Conservation (phyloP, 768 basidiomycete species). For the Boletus rex-veris region DNA sequence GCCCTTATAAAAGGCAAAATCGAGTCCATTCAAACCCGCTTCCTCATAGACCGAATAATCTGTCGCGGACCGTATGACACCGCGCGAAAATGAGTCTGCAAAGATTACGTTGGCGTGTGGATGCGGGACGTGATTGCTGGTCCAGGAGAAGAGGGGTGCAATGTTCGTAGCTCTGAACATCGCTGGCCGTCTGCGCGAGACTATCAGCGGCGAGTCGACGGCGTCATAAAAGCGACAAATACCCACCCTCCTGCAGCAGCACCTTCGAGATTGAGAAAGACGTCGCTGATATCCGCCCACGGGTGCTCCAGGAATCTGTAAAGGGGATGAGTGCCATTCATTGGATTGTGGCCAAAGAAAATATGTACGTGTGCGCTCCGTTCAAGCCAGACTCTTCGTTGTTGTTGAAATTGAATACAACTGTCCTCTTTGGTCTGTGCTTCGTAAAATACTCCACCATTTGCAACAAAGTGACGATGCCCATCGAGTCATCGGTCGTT, state of each 20-base stretch:
- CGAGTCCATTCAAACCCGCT: slow-evolving; percentile 62
- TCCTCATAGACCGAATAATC: slow-evolving; percentile 69
- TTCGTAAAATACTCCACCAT: slow-evolving; percentile 54
- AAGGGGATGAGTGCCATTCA: background rate
- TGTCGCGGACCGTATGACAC: slow-evolving; percentile 64
- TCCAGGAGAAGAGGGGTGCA: slow-evolving; percentile 53
- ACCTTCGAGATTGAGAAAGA: slow-evolving; percentile 82
- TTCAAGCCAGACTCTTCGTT: slow-evolving; percentile 78
- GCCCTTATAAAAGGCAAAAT: slow-evolving; percentile 75
- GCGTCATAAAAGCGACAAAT: background rate
- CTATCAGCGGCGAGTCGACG: background rate
- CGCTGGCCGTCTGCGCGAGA: slow-evolving; percentile 55
- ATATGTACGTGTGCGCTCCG: slow-evolving; percentile 60
- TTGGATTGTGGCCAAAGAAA: slow-evolving; percentile 4
- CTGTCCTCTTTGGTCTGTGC: slow-evolving; percentile 53
- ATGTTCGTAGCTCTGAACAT: slow-evolving; percentile 71
- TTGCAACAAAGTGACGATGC: slow-evolving; percentile 60
- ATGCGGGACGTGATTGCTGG: slow-evolving; percentile 44
- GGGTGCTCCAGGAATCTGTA: slow-evolving; percentile 67
- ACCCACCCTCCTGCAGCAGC: slow-evolving; percentile 72
- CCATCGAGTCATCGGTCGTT: slow-evolving; percentile 78
- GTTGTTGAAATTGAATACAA: slow-evolving; percentile 83
- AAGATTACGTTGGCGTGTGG: slow-evolving; percentile 73
- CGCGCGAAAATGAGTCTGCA: slow-evolving; percentile 64
- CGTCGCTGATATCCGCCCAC: slow-evolving; percentile 62